Evolutionary conservation across 176 grass and related monocot genomes (phyloP).

Genomic region (Cenchrus fungigraminus): DNA sequence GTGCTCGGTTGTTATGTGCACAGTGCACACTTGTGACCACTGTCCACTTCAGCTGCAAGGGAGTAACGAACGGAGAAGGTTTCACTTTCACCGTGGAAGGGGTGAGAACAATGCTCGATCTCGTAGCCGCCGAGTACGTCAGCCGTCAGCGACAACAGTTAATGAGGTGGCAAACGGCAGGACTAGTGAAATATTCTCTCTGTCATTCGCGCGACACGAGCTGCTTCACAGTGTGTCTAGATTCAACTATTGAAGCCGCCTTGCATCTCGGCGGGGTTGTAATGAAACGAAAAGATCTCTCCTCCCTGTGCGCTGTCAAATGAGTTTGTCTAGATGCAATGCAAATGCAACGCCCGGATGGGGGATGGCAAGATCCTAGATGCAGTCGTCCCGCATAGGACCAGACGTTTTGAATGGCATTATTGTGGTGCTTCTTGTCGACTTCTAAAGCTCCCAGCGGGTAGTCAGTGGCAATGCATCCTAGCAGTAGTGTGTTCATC

Average conservation of each 20-base stretch:
- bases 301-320: background rate
- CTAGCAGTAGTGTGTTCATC: background rate
- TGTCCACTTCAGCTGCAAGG: background rate
- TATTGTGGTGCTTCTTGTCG: conserved; percentile 11
- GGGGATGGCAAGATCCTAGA: background rate
- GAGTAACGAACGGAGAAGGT: background rate
- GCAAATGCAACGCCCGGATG: conserved; percentile 27
- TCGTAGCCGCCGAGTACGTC: background rate
- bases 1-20: background rate
- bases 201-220: background rate
- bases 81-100: conserved; percentile 30
- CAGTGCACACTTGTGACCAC: background rate
- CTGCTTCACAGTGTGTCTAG: background rate
- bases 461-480: background rate
- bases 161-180: background rate
- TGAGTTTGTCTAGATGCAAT: conserved; percentile 20
- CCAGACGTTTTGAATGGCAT: background rate
- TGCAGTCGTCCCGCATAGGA: conserved; percentile 25
- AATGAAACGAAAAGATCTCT: background rate
- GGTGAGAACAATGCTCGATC: background rate
- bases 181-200: background rate
- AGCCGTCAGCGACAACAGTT: conserved; percentile 5
- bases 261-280: background rate
- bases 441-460: background rate
- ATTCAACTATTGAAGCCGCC: conserved; percentile 4